phyloP scores from a whole-genome alignment of 345 rosid genomes.

The Ceriops decandra region DNA sequence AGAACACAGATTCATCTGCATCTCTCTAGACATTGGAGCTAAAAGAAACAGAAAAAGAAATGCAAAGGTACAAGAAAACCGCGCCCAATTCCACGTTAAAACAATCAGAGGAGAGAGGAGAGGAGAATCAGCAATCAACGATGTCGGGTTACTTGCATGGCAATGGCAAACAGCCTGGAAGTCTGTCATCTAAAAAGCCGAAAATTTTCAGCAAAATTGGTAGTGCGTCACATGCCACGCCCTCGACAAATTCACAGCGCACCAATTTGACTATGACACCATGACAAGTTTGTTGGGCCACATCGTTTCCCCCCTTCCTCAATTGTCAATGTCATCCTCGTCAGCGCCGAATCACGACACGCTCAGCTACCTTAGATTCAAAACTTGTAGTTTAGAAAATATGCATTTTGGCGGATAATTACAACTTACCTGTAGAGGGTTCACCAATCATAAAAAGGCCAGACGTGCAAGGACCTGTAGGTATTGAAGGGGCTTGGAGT shows the following conservation, averaged over 20 bases:
- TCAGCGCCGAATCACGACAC: neutral
- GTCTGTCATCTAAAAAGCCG: too few relatives aligned
- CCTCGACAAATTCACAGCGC: neutral
- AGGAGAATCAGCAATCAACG: too few relatives aligned
- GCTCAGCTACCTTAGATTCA: neutral
- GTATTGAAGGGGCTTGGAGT: neutral
- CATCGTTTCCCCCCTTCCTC: neutral
- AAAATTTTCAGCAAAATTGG: neutral
- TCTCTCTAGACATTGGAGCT: too few relatives aligned
- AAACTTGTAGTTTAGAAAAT: neutral
- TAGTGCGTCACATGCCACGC: neutral
- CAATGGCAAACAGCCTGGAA: too few relatives aligned
- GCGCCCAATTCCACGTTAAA: too few relatives aligned
- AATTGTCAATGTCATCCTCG: neutral
- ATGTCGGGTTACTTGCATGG: too few relatives aligned
- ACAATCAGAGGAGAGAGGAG: too few relatives aligned
- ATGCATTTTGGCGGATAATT: neutral
- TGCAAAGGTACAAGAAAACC: too few relatives aligned
- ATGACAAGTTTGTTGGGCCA: neutral
- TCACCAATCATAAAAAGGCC: neutral
- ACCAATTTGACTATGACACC: neutral
- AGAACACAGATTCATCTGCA: too few relatives aligned
- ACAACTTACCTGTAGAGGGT: neutral
- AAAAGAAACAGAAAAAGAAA: too few relatives aligned
- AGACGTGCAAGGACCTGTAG: neutral